Percentiles rank a stretch among this genome's conserved stretches.
These are phyloP conservation scores for Arthrobotrys entomopaga DNA, from an alignment of 2,329 filamentous ascomycete species.

Conservation along the genomic window DNA sequence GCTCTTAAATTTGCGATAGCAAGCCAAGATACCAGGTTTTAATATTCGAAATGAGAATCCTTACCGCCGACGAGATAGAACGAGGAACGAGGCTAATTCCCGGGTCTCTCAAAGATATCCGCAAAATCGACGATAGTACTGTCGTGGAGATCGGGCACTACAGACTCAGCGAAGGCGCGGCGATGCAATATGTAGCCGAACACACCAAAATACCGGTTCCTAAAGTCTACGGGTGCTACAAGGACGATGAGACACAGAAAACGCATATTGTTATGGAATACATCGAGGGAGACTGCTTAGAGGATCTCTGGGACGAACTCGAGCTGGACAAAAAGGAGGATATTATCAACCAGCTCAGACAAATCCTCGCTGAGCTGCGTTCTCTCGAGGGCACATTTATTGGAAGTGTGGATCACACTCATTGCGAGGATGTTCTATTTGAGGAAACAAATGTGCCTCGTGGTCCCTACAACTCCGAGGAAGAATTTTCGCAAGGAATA, in stretches of 20 bases:
- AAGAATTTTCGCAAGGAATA: conserved; percentile 10
- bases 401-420: conserved; percentile 1
- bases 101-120: conserved; percentile 1
- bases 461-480: conserved; percentile 3
- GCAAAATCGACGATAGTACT: conserved; percentile 14
- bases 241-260: conserved; percentile 2
- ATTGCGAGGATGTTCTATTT: not conserved
- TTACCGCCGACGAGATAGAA: conserved; percentile 2
- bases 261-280: conserved; percentile 10
- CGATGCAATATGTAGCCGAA: conserved; percentile 17
- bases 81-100: conserved; percentile 12
- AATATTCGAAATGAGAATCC: not conserved
- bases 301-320: not conserved
- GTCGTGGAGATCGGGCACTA: conserved; percentile 12
- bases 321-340: not conserved
- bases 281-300: not conserved
- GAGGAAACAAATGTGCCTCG: not conserved
- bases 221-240: conserved; percentile 2
- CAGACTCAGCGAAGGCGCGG: conserved; percentile 8
- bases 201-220: conserved; percentile 16
- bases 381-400: not conserved
- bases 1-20: too few species aligned
- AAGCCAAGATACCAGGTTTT: not conserved
- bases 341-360: not conserved
- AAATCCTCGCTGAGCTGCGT: conserved; percentile 4